phyloP scores from a whole-genome alignment of 371 early-diverging fungal genomes.

The Enteropsectra breve region DNA sequence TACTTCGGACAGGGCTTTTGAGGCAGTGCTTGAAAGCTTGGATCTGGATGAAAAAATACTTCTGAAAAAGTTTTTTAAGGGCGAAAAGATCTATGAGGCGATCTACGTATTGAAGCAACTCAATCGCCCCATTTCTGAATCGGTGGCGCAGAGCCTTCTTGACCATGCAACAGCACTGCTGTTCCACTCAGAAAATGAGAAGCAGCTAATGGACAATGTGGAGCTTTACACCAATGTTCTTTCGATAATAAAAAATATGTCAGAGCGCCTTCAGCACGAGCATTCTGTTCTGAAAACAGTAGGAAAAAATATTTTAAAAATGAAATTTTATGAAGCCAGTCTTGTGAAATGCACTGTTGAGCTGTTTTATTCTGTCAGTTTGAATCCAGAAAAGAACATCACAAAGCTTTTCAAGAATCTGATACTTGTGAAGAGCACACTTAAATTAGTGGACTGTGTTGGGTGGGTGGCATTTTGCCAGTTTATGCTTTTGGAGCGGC shows the following conservation, averaged over 20 bases:
- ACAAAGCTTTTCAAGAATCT: slow-evolving; percentile 24
- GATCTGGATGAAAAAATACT: slow-evolving; percentile 4
- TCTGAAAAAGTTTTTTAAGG: slow-evolving; percentile 7
- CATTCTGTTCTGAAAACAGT: slow-evolving; percentile 15
- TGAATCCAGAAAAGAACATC: slow-evolving; percentile 31
- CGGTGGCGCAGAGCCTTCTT: neutral
- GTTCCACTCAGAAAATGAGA: slow-evolving; percentile 21
- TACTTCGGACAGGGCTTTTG: slow-evolving; percentile 23
- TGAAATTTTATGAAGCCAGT: slow-evolving; percentile 40
- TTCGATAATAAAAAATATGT: neutral
- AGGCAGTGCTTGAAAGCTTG: neutral
- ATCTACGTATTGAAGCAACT: slow-evolving; percentile 21
- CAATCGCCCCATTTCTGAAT: neutral
- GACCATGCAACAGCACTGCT: slow-evolving; percentile 8
- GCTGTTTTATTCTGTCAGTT: slow-evolving; percentile 29
- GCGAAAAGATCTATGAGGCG: neutral
- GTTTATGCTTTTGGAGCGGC: slow-evolving; percentile 40
- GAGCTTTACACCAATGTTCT: slow-evolving; percentile 39
- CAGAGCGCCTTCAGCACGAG: neutral
- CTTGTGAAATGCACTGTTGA: slow-evolving; percentile 29
- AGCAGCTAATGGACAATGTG: slow-evolving; percentile 17
- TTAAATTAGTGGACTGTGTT: slow-evolving; percentile 46
- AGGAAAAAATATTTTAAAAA: slow-evolving; percentile 41
- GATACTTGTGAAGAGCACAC: slow-evolving; percentile 7
- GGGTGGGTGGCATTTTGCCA: slow-evolving; percentile 55